Evolutionary conservation across 352 stramenopile species (phyloP).

Genomic region (Pythium periplocum): DNA sequence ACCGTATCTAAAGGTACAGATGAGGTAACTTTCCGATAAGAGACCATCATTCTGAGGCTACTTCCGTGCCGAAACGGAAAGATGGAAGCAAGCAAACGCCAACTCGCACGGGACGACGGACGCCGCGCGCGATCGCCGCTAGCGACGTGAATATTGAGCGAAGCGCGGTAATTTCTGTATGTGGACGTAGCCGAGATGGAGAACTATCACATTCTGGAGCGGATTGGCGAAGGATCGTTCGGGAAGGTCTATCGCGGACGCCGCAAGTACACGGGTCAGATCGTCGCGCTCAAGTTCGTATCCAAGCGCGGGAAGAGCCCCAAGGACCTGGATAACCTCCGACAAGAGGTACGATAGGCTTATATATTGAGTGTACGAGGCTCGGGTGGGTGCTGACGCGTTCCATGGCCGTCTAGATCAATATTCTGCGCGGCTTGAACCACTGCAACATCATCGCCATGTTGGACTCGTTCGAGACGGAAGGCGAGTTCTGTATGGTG

Average conservation of each 20-base stretch:
- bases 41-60: too few species aligned
- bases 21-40: too few species aligned
- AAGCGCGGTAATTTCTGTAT: background rate
- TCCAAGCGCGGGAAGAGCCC: conserved; percentile 90
- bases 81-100: too few species aligned
- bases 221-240: conserved; percentile 89
- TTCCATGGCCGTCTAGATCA: conserved; percentile 53
- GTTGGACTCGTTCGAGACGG: conserved; percentile 94
- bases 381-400: background rate
- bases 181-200: conserved; percentile 40
- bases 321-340: conserved; percentile 88
- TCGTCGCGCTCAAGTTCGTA: conserved; percentile 94
- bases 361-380: background rate
- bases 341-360: conserved; percentile 67
- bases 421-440: conserved; percentile 87
- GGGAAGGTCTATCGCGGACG: conserved; percentile 81
- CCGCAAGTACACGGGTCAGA: conserved; percentile 83
- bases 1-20: too few species aligned
- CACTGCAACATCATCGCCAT: conserved; percentile 95
- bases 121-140: too few species aligned
- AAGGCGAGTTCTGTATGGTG: conserved; percentile 92
- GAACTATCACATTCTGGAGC: conserved; percentile 92
- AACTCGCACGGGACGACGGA: too few species aligned
- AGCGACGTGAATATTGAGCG: too few species aligned
- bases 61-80: too few species aligned